These are phyloP conservation scores for Otatea glauca DNA, from an alignment of 176 grass and related monocot genomes.

Conservation along the genomic window DNA sequence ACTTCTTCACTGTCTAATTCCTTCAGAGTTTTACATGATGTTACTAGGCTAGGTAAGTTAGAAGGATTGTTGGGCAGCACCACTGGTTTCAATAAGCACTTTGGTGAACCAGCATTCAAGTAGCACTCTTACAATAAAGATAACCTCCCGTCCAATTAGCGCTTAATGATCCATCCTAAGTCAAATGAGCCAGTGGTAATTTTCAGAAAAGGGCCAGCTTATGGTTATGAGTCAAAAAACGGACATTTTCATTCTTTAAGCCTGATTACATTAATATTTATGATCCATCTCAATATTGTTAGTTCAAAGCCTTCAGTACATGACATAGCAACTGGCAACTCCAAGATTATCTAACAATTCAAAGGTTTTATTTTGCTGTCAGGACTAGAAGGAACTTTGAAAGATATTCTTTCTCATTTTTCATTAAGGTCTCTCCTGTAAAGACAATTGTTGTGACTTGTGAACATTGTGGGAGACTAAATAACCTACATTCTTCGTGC, in stretches of 20 bases:
- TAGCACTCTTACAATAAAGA: not conserved
- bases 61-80: not conserved
- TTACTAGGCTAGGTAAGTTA: not conserved
- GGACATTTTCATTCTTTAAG: not conserved
- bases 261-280: not conserved
- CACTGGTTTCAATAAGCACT: constrained; percentile 1
- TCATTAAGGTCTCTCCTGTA: not conserved
- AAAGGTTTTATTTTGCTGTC: not conserved
- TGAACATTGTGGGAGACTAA: not conserved
- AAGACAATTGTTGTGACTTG: not conserved
- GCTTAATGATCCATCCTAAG: not conserved
- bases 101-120: constrained; percentile 26
- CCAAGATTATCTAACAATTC: not conserved
- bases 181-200: not conserved
- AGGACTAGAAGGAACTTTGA: not conserved
- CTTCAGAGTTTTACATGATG: constrained; percentile 1
- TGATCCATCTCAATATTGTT: not conserved
- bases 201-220: not conserved
- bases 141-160: not conserved
- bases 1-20: constrained; percentile 7
- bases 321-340: not conserved
- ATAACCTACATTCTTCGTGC: not conserved
- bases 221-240: not conserved
- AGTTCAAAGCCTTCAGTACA: not conserved
- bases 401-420: not conserved